A percentile compares a stretch with the other conserved stretches of the same genome.
Conservation (phyloP, 1,284 basidiomycete genomes). For the Naganishia sp. region DNA sequence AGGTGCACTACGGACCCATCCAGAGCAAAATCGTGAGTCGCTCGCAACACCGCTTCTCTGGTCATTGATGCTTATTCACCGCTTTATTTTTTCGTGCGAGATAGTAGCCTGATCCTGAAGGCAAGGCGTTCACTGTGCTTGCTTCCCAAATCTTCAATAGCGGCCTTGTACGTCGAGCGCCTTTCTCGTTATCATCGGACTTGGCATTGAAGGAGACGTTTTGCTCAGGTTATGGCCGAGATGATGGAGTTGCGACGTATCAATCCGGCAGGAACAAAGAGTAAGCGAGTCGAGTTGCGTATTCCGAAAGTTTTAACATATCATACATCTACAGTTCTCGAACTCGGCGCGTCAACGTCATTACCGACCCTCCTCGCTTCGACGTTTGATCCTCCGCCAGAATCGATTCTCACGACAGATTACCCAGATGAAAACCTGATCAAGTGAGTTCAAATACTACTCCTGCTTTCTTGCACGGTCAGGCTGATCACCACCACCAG, state of each 20-base stretch:
- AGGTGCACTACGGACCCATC: slow-evolving; percentile 26
- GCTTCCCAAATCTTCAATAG: slow-evolving; percentile 34
- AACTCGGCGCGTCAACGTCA: slow-evolving; percentile 33
- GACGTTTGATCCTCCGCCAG: slow-evolving; percentile 25
- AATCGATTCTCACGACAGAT: slow-evolving; percentile 30
- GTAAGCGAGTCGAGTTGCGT: slow-evolving; percentile 2
- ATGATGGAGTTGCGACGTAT: slow-evolving; percentile 29
- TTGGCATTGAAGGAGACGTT: background rate
- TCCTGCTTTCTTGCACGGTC: background rate
- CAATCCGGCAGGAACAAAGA: slow-evolving; percentile 9
- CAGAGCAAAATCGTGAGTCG: slow-evolving; percentile 22
- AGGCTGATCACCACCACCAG: background rate
- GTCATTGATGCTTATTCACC: background rate
- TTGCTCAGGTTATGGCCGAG: slow-evolving; percentile 31
- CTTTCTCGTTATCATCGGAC: background rate
- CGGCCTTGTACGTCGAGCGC: slow-evolving; percentile 26
- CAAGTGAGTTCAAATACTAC: slow-evolving; percentile 5
- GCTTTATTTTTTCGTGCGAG: background rate
- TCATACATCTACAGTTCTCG: slow-evolving; percentile 14
- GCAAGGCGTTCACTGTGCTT: slow-evolving; percentile 23
- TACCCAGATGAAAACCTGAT: slow-evolving; percentile 32
- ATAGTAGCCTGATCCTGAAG: slow-evolving; percentile 31
- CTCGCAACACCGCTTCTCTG: background rate
- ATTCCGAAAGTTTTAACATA: background rate
- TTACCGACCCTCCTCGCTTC: slow-evolving; percentile 27